Evolutionary conservation across 345 rosid genomes (phyloP).

Genomic region (Hypericum perforatum): DNA sequence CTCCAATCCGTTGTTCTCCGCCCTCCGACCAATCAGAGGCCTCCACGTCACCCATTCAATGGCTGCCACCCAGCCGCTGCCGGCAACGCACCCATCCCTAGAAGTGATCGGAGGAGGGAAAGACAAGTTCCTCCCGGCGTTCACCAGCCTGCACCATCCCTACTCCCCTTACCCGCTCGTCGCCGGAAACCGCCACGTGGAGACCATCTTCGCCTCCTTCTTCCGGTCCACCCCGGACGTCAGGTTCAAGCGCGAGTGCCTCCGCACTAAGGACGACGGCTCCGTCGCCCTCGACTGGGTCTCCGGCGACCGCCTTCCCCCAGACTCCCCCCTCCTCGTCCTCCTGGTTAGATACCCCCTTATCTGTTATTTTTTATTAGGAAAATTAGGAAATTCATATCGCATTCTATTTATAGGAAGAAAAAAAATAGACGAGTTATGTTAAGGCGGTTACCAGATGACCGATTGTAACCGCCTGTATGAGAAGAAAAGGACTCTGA

Average conservation of each 20-base stretch:
- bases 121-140: conserved; percentile 45
- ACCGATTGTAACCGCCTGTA: no score
- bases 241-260: conserved; percentile 41
- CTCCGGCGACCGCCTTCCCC: conserved; percentile 44
- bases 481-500: no score
- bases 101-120: conserved; percentile 63
- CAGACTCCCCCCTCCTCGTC: conserved; percentile 62
- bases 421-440: no score
- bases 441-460: no score
- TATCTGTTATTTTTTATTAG: no score
- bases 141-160: conserved; percentile 35
- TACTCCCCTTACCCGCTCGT: conserved; percentile 49
- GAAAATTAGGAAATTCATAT: no score
- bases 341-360: conserved; percentile 39
- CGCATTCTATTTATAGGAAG: no score
- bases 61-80: conserved; percentile 22
- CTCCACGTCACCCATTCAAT: conserved; percentile 13
- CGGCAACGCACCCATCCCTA: conserved; percentile 42
- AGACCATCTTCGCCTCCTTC: conserved; percentile 56
- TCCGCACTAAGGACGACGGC: conserved; percentile 43
- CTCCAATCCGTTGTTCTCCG: conserved; percentile 9
- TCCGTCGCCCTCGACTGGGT: conserved; percentile 59
- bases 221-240: conserved; percentile 34
- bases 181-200: conserved; percentile 47
- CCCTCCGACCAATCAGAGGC: conserved; percentile 20